Evolutionary conservation across 2,329 filamentous ascomycete genomes (phyloP), one percentile per base, ranked within the genome.

Genomic region (Trichoderma polysporum): DNA sequence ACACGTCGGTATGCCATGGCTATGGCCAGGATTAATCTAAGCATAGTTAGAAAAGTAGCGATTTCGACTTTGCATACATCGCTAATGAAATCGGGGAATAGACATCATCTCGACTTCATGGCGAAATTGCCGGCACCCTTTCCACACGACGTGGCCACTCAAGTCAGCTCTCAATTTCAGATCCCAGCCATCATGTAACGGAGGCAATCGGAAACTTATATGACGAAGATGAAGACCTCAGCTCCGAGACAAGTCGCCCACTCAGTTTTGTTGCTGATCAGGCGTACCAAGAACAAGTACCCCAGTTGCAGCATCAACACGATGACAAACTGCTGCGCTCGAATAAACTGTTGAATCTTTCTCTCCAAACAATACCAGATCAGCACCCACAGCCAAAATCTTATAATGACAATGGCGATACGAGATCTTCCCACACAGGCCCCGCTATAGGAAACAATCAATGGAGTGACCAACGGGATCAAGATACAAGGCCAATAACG

Each of bases 191-290:
- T 80, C 94, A 97, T 86, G 92, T 97, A 76, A 97, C 93, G 66
- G 94, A 97, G 79, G 91, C 93, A 68, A 97, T 97, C 79, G 92
- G 92, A 61, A 93, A 93, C 73, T 87, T 97, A 79, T 97, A 97
- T 79, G 92, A 91, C 74, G 90, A 92, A 75, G 87, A 88, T 74
- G 87, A 89, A 71, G 87, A 92, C 72, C 86, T 79, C 2, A 85
- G 87, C 70, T 86, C 79, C 17, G 81, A 82, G 68, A 78, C 80
- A 66, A 78, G 81, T 47, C 88, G 91, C 53, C 91, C 91, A 39
- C 79, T 94, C 73, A 94, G 91, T 80, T 95, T 93, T 79, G 84
- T 94, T 63, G 74, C 76, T 72, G 84, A 83, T 56, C 81, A 85
- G 49, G 82, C 85, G 31, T 83, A 85, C 69, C 83, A 82, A 50